Percentiles rank a stretch among this genome's conserved stretches.
These are phyloP conservation scores for Takakia lepidozioides DNA, from an alignment of 225 moss, liverwort and hornwort species.

Conservation along the genomic window DNA sequence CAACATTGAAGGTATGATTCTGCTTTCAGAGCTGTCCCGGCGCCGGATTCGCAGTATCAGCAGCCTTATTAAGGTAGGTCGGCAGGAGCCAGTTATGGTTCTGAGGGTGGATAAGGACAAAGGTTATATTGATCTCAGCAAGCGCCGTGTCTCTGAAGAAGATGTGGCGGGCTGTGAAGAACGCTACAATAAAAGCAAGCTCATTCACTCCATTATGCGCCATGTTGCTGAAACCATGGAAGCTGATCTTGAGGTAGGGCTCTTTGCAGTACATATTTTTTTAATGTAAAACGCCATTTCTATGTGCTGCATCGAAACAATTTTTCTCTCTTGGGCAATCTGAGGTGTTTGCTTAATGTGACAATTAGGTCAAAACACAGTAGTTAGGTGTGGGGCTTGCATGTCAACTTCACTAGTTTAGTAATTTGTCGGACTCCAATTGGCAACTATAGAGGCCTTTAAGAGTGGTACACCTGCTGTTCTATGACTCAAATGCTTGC, in stretches of 20 bases:
- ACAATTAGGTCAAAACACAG: too few species aligned
- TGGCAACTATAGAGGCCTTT: too few species aligned
- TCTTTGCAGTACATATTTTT: too few species aligned
- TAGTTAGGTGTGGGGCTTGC: too few species aligned
- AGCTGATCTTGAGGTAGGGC: constrained; percentile 81
- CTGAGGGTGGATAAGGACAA: constrained; percentile 96
- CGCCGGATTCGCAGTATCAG: constrained; percentile 97
- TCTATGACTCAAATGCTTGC: too few species aligned
- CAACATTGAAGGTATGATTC: constrained; percentile 96
- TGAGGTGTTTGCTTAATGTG: too few species aligned
- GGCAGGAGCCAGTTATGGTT: constrained; percentile 96
- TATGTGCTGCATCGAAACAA: too few species aligned
- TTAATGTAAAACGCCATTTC: too few species aligned
- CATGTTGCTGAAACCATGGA: constrained; percentile 98
- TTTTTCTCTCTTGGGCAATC: too few species aligned
- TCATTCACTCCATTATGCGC: constrained; percentile 95
- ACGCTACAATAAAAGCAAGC: constrained; percentile 94
- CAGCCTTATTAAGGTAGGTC: constrained; percentile 94
- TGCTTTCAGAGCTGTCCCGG: constrained; percentile 83
- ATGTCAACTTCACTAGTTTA: too few species aligned
- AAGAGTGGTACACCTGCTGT: too few species aligned
- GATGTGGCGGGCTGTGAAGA: constrained; percentile 86
- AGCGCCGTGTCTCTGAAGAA: constrained; percentile 94
- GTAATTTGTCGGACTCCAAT: too few species aligned
- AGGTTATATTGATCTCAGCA: constrained; percentile 95